A percentile compares a stretch with the other conserved stretches of the same genome.
These are phyloP conservation scores for Arthrinium puccinioides DNA, from an alignment of 2,329 filamentous ascomycete genomes.

Conservation along the genomic window DNA sequence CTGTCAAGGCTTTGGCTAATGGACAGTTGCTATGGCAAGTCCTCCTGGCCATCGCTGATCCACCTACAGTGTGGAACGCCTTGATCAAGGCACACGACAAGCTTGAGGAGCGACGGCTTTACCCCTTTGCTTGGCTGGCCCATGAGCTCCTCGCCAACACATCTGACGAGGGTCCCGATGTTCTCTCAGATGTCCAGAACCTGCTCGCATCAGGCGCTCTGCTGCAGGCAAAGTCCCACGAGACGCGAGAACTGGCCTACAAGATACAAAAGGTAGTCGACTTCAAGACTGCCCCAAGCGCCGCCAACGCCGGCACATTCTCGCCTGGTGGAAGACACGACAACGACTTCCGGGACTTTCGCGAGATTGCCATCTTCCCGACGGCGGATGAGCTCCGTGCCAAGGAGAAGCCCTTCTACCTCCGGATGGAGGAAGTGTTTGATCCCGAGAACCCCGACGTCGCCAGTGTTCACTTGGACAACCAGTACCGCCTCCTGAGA, in stretches of 20 bases:
- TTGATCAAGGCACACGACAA: constrained; percentile 17
- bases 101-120: constrained; percentile 24
- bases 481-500: constrained; percentile 62
- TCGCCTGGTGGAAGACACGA: constrained; percentile 62
- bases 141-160: constrained; percentile 34
- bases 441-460: constrained; percentile 28
- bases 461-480: constrained; percentile 51
- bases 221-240: constrained; percentile 15
- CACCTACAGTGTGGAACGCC: constrained; percentile 47
- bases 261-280: constrained; percentile 31
- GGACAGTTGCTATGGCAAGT: constrained; percentile 42
- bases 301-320: background rate
- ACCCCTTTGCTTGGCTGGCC: constrained; percentile 40
- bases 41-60: constrained; percentile 38
- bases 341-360: constrained; percentile 59
- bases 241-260: constrained; percentile 21
- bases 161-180: background rate
- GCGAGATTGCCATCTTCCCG: constrained; percentile 55
- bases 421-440: constrained; percentile 39
- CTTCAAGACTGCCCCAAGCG: constrained; percentile 15
- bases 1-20: constrained; percentile 38
- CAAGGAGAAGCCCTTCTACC: constrained; percentile 44
- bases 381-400: constrained; percentile 58
- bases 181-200: constrained; percentile 18
- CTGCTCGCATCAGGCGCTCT: constrained; percentile 7